Evolutionary conservation across 176 grass and related monocot genomes (phyloP), one percentile per base, ranked within the genome.

Genomic region (Zizania latifolia): DNA sequence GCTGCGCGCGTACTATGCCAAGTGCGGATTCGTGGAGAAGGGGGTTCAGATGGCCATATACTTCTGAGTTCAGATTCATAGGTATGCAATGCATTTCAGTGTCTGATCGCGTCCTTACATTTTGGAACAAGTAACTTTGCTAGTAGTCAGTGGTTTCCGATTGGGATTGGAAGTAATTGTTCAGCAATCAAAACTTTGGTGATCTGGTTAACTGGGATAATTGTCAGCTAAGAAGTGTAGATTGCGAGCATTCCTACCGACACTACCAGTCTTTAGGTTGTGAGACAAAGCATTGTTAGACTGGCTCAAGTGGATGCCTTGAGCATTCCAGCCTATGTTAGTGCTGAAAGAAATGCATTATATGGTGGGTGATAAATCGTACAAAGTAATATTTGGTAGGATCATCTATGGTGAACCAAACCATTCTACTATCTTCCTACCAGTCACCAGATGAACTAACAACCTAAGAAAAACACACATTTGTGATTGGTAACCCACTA

Each of bases 21-120:
- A 88, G 43, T 94, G 94, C 23, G 94, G 91, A 17, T 98, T 94
- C 67, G 64, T 82, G 10, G 86, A 94, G 86, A 98, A 92, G 82
- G 81, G 88, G 45, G 82, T 98, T 72, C 94, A 98, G 88, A 92
- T 98, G 94, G 82, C 89, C n/a, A 66, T 94, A 43, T 92, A 94
- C 71, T 94, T 98, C 72, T 92, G 86, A n/a, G n/a, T n/a, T n/a
- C n/a, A n/a, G n/a, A 94, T 82, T 38, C 36, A 34, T 51, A 70
- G 78, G 48, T 82, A 69, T 26, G 41, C 65, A 27, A 57, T 7
- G 34, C 37, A n/a, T 74, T 46, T 64, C 28, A 15, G 28, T 53
- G 24, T 26, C 11, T 46, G 4, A 1, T 87, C 10, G 9, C 66
- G 4, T 79, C 17, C n/a, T 33, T 23, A 15, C 35, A 9, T 68